These are phyloP conservation scores for Jaenimonas drosophilae DNA, from an alignment of 208 protist genomes.

Conservation along the genomic window DNA sequence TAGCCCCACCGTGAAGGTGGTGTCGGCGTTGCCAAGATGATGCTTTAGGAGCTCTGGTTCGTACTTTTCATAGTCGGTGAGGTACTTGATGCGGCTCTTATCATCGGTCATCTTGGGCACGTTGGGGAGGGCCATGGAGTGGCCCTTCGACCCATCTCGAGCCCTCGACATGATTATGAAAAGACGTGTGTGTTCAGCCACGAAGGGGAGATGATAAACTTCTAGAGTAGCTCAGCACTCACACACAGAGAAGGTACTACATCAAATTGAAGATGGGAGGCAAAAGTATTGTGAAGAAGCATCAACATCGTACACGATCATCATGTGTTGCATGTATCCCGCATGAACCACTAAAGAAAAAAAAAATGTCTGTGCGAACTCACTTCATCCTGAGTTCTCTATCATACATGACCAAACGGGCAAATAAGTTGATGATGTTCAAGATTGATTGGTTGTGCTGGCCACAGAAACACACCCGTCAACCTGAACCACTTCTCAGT, in stretches of 20 bases:
- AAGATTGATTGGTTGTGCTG: too few relatives aligned
- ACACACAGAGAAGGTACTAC: neutral
- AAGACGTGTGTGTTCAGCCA: too few relatives aligned
- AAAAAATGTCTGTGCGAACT: neutral
- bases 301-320: conserved; percentile 4
- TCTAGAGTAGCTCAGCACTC: neutral
- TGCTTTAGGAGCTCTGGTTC: conserved; percentile 82
- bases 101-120: conserved; percentile 80
- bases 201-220: neutral
- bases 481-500: too few relatives aligned
- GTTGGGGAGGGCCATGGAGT: conserved; percentile 60
- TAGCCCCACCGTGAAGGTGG: conserved; percentile 58
- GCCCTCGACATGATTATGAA: conserved; percentile 1
- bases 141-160: conserved; percentile 8
- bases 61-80: conserved; percentile 84
- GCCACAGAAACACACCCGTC: too few relatives aligned
- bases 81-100: conserved; percentile 57
- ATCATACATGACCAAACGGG: too few relatives aligned
- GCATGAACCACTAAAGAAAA: neutral
- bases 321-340: neutral
- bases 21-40: conserved; percentile 64
- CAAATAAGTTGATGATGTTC: too few relatives aligned
- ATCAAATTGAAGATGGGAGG: conserved; percentile 6
- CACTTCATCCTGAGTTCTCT: neutral
- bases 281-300: conserved; percentile 2